Conservation (phyloP, 2,329 filamentous ascomycete species). For the Venturia effusa region DNA sequence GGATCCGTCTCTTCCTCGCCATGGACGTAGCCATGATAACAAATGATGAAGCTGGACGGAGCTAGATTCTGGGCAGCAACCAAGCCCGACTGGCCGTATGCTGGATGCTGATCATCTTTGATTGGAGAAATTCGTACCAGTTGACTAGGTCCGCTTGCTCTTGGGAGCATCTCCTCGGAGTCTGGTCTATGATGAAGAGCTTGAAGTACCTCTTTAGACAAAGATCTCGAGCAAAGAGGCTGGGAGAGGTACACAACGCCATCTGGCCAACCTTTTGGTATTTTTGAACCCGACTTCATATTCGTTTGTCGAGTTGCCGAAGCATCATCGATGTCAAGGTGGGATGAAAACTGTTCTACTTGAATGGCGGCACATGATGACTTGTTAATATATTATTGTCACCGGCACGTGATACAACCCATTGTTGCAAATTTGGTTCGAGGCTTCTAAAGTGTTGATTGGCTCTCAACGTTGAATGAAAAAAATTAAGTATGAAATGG, state of each 20-base stretch:
- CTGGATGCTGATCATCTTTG: conserved; percentile 32
- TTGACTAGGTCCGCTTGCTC: conserved; percentile 20
- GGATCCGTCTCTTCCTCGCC: conserved; percentile 30
- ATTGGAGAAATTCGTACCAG: conserved; percentile 34
- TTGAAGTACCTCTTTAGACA: conserved; percentile 17
- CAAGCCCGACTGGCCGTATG: conserved; percentile 36
- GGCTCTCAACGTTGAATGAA: too few relatives aligned
- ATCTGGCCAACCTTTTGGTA: conserved; percentile 21
- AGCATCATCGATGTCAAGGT: neutral
- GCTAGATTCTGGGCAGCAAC: conserved; percentile 34
- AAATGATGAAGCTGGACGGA: conserved; percentile 36
- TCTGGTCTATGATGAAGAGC: conserved; percentile 17
- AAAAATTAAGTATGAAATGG: too few relatives aligned
- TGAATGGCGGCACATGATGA: too few relatives aligned
- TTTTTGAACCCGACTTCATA: conserved; percentile 1
- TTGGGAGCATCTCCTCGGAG: conserved; percentile 14
- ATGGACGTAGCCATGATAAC: conserved; percentile 40
- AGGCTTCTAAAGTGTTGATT: too few relatives aligned
- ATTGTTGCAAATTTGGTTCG: too few relatives aligned
- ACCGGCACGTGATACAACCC: neutral
- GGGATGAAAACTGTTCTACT: too few relatives aligned
- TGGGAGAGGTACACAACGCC: conserved; percentile 21
- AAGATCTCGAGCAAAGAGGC: conserved; percentile 20
- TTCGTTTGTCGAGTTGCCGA: neutral
- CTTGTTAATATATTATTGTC: too few relatives aligned